phyloP scores from a whole-genome alignment of 108 stramenopile species.

The Cylindrotheca fusiformis region DNA sequence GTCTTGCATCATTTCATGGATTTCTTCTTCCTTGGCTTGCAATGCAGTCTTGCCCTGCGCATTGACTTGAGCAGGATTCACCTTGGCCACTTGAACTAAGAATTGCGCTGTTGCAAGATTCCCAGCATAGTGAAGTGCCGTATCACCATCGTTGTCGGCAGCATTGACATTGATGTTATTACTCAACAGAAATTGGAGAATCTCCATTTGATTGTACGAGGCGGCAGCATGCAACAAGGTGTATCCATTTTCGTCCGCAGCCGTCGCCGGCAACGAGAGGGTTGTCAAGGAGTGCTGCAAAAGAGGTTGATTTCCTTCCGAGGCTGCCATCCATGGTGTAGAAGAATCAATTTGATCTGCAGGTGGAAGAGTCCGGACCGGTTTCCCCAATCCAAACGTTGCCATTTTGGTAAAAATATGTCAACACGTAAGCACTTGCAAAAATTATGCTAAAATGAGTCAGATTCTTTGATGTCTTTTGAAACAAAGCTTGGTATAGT shows the following conservation, averaged over 20 bases:
- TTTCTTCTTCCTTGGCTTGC: constrained; percentile 45
- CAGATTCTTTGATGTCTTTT: too few species aligned
- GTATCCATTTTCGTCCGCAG: constrained; percentile 58
- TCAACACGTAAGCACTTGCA: too few species aligned
- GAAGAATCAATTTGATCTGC: constrained; percentile 34
- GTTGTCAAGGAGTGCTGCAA: constrained; percentile 35
- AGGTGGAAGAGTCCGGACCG: constrained; percentile 1
- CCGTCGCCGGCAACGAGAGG: constrained; percentile 24
- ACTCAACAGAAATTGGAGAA: constrained; percentile 36
- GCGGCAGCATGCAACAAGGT: constrained; percentile 65
- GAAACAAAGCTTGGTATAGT: too few species aligned
- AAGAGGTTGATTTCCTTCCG: constrained; percentile 54
- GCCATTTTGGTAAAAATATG: too few species aligned
- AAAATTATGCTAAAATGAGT: too few species aligned
- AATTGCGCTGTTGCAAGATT: constrained; percentile 31
- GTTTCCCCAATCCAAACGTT: constrained; percentile 35
- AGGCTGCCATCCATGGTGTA: constrained; percentile 63
- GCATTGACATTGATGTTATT: constrained; percentile 30
- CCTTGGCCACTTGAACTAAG: constrained; percentile 39
- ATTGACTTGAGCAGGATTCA: constrained; percentile 28
- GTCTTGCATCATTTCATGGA: constrained; percentile 48
- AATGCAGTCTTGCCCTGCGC: constrained; percentile 47
- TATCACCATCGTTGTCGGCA: constrained; percentile 61
- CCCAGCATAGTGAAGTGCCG: constrained; percentile 69
- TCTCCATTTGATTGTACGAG: constrained; percentile 46